phyloP scores from a whole-genome alignment of 148 eudicot genomes.

The Drosera capensis region DNA sequence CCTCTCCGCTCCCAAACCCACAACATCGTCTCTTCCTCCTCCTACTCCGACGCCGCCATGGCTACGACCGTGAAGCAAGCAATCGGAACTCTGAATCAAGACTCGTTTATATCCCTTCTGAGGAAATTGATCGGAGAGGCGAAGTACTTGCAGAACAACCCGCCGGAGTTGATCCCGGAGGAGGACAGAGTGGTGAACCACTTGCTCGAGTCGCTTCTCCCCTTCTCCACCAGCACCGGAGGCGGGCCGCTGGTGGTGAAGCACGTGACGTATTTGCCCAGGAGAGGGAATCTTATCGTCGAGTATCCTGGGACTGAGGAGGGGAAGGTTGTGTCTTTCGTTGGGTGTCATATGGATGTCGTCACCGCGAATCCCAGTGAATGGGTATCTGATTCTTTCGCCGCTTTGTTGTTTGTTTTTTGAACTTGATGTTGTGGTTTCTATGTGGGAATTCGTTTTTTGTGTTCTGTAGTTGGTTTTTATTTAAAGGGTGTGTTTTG shows the following conservation, averaged over 20 bases:
- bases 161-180: conserved; percentile 86
- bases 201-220: conserved; percentile 48
- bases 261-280: conserved; percentile 54
- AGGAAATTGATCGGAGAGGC: conserved; percentile 77
- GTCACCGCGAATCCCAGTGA: conserved; percentile 82
- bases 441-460: neutral
- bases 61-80: conserved; percentile 24
- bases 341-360: conserved; percentile 98
- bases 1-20: too few relatives aligned
- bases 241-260: conserved; percentile 76
- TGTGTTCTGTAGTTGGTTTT: too few relatives aligned
- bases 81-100: conserved; percentile 55
- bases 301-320: conserved; percentile 76
- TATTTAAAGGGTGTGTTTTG: too few relatives aligned
- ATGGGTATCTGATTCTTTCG: conserved; percentile 43
- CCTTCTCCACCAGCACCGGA: conserved; percentile 46
- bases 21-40: too few relatives aligned
- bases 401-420: neutral
- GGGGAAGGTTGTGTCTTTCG: conserved; percentile 65
- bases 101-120: conserved; percentile 46
- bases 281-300: conserved; percentile 81
- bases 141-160: conserved; percentile 84
- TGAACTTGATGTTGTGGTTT: neutral
- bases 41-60: conserved; percentile 9
- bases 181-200: conserved; percentile 78